A percentile compares a stretch with the other conserved stretches of the same genome.
phyloP scores from a whole-genome alignment of 1,139 yeast species.

The Zygoascus sp. region DNA sequence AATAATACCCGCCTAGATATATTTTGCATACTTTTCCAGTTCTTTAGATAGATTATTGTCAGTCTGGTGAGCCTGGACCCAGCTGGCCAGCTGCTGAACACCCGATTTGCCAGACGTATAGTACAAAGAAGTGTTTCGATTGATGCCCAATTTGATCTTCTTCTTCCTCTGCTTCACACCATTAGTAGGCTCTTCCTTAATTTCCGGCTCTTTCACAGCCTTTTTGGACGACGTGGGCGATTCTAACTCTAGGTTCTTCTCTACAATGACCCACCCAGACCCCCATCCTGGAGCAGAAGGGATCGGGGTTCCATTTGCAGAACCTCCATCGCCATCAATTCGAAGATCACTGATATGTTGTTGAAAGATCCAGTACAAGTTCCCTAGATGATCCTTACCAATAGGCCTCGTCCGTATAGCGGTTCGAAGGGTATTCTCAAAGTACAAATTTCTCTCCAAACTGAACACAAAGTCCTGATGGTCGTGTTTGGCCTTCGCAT shows the following conservation, averaged over 20 bases:
- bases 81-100: constrained; percentile 23
- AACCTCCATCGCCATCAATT: neutral
- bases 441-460: constrained; percentile 6
- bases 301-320: neutral
- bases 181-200: neutral
- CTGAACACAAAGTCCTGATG: constrained; percentile 1
- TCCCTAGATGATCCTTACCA: constrained; percentile 35
- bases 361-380: constrained; percentile 38
- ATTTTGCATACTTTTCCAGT: constrained; percentile 18
- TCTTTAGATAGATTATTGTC: constrained; percentile 13
- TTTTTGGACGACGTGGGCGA: neutral
- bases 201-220: neutral
- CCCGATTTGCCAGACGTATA: constrained; percentile 26
- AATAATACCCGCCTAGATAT: constrained; percentile 5
- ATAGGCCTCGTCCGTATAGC: constrained; percentile 34
- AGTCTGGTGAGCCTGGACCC: constrained; percentile 21
- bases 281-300: constrained; percentile 8
- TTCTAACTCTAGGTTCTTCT: constrained; percentile 7
- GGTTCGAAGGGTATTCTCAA: constrained; percentile 20
- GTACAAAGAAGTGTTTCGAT: constrained; percentile 19
- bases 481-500: constrained; percentile 14
- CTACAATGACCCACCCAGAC: constrained; percentile 8
- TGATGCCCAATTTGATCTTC: constrained; percentile 2
- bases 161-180: constrained; percentile 2
- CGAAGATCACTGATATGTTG: constrained; percentile 22